Base-by-base conservation (phyloP, 495 filamentous ascomycete species). In the Daldinia grandis region DNA sequence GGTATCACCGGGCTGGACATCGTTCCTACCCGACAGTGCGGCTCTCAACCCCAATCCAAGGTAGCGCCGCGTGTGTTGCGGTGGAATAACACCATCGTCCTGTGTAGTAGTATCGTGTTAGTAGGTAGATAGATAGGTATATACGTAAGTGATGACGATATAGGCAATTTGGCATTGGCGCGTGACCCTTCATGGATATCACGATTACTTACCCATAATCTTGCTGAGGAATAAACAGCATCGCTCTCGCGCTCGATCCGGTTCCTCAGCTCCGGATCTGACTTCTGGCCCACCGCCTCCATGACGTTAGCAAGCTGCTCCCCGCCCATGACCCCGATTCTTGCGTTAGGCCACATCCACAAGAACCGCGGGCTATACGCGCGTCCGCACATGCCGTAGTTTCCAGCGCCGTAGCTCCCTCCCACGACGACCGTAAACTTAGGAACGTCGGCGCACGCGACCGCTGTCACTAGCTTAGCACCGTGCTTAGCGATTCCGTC, bases 401-500 rank as follows among this genome's bases (percentile, higher is more conserved):
- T 90, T 10, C 87, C 87, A 3, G 87, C 87, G 61, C 87, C 96
- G 80, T 98, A 98, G 78, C 90, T 94, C 9, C 91, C 90, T 4
- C 95, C 95, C 27, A 98, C 89, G 0, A 99, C 93, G 5, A 99
- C 91, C 0, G 95, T 99, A 74, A 99, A 95, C 78, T 99, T 99
- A 67, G 95, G 96, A 38, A 98, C 95, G 66, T 97, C 90, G 9
- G 94, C 93, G 77, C 94, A 98, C 4, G 94, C 92, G 3, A 98
- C 96, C 3, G 95, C 95, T 7, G 94, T 98, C 7, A 99, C 95
- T 17, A 99, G 86, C 82, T 99, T 98, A 0, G 95, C 95, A 44
- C 95, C 95, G 75, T 99, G 97, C 85, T 98, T 98, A 30, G 95
- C 95, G 71, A 99, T 98, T 6, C 95, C 95, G 57, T 93, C 95